A percentile compares a stretch with the other conserved stretches of the same genome.
Evolutionary conservation across 2,329 filamentous ascomycete genomes (phyloP).

Genomic region (Alternaria brassicae): DNA sequence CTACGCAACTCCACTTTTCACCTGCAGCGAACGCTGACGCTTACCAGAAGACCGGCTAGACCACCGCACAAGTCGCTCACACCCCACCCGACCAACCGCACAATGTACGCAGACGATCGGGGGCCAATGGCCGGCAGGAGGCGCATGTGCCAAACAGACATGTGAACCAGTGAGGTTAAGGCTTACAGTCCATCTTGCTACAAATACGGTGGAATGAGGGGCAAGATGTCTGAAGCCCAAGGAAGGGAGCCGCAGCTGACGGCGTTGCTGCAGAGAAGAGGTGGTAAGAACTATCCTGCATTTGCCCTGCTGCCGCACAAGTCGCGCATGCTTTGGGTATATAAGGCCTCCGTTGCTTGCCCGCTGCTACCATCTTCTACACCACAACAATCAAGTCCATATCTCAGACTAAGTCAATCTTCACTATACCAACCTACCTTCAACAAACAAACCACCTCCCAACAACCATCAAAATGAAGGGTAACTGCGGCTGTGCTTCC

Average conservation of each 20-base stretch:
- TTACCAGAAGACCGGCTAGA: conserved; percentile 3
- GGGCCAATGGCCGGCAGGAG: background rate
- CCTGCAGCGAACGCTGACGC: background rate
- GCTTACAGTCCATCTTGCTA: conserved; percentile 1
- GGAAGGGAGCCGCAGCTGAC: background rate
- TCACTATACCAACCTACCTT: background rate
- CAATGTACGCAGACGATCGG: conserved; percentile 2
- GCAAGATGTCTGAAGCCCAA: background rate
- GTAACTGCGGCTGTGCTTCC: conserved; percentile 37
- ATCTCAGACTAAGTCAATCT: background rate
- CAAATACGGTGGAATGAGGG: background rate
- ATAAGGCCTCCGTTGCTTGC: conserved; percentile 9
- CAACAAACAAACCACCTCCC: conserved; percentile 4
- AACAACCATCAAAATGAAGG: conserved; percentile 20
- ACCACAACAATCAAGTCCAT: background rate
- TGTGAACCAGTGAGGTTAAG: background rate
- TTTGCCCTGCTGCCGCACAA: conserved; percentile 22
- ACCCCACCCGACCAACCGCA: conserved; percentile 5
- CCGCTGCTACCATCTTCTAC: background rate
- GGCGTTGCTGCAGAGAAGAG: background rate
- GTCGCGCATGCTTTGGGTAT: conserved; percentile 28
- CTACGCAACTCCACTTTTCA: conserved; percentile 13
- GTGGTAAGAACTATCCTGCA: background rate
- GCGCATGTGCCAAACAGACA: background rate
- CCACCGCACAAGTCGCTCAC: conserved; percentile 19